Evolutionary conservation across 345 rosid genomes (phyloP).

Genomic region (Syzygium aromaticum): DNA sequence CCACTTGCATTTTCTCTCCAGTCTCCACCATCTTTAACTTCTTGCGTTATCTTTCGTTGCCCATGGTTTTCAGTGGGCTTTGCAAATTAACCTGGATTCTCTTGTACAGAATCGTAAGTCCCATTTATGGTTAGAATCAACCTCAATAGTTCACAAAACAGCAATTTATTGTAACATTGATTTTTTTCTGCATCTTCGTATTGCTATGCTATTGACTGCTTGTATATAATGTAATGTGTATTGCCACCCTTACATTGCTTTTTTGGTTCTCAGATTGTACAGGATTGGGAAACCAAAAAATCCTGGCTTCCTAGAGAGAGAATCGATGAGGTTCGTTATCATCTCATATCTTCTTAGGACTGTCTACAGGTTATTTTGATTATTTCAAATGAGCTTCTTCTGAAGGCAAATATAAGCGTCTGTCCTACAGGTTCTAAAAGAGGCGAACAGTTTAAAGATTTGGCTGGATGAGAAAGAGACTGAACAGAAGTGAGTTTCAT

Average conservation of each 20-base stretch:
- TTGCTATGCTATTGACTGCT: neutral
- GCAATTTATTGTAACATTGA: neutral
- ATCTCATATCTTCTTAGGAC: neutral
- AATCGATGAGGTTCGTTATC: slow-evolving; percentile 55
- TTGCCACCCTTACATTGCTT: neutral
- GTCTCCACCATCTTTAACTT: neutral
- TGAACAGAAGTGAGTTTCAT: slow-evolving; percentile 67
- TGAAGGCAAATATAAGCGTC: neutral
- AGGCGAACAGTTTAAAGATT: slow-evolving; percentile 51
- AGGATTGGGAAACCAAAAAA: slow-evolving; percentile 66
- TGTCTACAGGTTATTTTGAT: neutral
- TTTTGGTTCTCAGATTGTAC: slow-evolving; percentile 33
- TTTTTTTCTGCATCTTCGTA: neutral
- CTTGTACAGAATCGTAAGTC: neutral
- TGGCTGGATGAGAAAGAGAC: slow-evolving; percentile 86
- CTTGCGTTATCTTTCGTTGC: neutral
- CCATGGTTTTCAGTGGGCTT: neutral
- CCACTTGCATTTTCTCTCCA: neutral
- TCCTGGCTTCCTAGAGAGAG: slow-evolving; percentile 86
- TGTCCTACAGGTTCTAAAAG: slow-evolving; percentile 42
- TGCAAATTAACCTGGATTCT: neutral
- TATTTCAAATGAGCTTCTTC: neutral
- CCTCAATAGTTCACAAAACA: neutral
- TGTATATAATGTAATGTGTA: neutral
- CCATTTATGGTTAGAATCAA: neutral